Conservation (phyloP, 2,329 filamentous ascomycete genomes). For the Paecilomyces sp. region DNA sequence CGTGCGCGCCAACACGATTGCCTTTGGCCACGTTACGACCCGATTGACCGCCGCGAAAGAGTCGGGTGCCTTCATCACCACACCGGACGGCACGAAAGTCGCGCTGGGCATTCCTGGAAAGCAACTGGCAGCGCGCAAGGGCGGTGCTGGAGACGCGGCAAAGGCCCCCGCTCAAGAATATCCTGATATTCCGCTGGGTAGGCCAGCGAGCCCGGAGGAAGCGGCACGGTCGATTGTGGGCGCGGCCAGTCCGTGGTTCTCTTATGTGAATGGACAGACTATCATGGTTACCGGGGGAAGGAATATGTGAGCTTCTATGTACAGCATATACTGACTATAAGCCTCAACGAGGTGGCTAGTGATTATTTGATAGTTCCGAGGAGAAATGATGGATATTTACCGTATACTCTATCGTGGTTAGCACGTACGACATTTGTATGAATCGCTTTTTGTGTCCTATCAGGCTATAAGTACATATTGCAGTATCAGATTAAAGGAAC, state of each 20-base stretch:
- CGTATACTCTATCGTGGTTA: no score
- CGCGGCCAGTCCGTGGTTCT: slow-evolving; percentile 72
- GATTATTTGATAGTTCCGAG: not conserved
- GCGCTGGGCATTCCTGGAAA: slow-evolving; percentile 65
- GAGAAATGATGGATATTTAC: no score
- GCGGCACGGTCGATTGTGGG: slow-evolving; percentile 71
- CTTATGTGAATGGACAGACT: slow-evolving; percentile 80
- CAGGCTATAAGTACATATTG: no score
- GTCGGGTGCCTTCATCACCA: slow-evolving; percentile 69
- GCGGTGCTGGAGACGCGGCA: slow-evolving; percentile 15
- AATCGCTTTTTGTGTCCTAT: no score
- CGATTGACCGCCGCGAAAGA: slow-evolving; percentile 79
- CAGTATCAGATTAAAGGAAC: no score
- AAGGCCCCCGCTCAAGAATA: slow-evolving; percentile 36
- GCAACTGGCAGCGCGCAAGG: slow-evolving; percentile 33
- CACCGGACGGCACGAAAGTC: slow-evolving; percentile 68
- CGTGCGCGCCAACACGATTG: slow-evolving; percentile 74
- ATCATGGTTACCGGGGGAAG: slow-evolving; percentile 77
- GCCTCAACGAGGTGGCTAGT: not conserved
- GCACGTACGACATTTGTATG: no score
- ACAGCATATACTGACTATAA: not conserved
- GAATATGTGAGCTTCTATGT: slow-evolving; percentile 43
- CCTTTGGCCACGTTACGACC: slow-evolving; percentile 76
- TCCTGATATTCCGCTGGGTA: slow-evolving; percentile 69
- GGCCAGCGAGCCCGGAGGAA: slow-evolving; percentile 71